Percentiles rank a stretch among this genome's conserved stretches.
Conservation (phyloP, 2,329 filamentous ascomycete genomes). For the Penicillium corylophilum region DNA sequence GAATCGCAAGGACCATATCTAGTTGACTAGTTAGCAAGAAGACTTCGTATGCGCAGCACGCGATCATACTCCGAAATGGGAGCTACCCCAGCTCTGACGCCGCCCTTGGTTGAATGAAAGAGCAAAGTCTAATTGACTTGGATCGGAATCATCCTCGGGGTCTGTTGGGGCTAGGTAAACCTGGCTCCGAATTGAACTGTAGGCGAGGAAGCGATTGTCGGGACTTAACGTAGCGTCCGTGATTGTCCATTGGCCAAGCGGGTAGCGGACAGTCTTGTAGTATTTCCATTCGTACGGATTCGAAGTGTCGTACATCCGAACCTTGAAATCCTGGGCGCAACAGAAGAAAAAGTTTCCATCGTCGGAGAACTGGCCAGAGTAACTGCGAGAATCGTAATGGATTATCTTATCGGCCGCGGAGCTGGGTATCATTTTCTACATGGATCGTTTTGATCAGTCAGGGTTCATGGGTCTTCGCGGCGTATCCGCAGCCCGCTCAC, state of each 20-base stretch:
- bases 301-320: slow-evolving; percentile 96
- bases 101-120: slow-evolving; percentile 47
- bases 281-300: slow-evolving; percentile 95
- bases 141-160: slow-evolving; percentile 75
- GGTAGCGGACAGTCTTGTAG: slow-evolving; percentile 86
- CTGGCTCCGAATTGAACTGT: slow-evolving; percentile 80
- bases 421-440: slow-evolving; percentile 71
- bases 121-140: slow-evolving; percentile 73
- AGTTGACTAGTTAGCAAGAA: slow-evolving; percentile 17
- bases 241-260: slow-evolving; percentile 89
- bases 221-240: slow-evolving; percentile 90
- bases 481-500: slow-evolving; percentile 37
- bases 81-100: slow-evolving; percentile 33
- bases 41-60: background rate
- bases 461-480: too few species aligned
- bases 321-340: slow-evolving; percentile 86
- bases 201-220: slow-evolving; percentile 88
- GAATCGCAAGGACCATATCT: slow-evolving; percentile 89
- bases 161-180: slow-evolving; percentile 88
- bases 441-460: background rate
- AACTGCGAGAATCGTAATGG: slow-evolving; percentile 81
- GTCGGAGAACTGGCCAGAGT: slow-evolving; percentile 93
- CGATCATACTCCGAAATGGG: slow-evolving; percentile 47
- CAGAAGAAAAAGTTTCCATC: slow-evolving; percentile 98
- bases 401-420: slow-evolving; percentile 81